phyloP scores from a whole-genome alignment of 2,329 filamentous ascomycete species.

The Penicillium hordei region DNA sequence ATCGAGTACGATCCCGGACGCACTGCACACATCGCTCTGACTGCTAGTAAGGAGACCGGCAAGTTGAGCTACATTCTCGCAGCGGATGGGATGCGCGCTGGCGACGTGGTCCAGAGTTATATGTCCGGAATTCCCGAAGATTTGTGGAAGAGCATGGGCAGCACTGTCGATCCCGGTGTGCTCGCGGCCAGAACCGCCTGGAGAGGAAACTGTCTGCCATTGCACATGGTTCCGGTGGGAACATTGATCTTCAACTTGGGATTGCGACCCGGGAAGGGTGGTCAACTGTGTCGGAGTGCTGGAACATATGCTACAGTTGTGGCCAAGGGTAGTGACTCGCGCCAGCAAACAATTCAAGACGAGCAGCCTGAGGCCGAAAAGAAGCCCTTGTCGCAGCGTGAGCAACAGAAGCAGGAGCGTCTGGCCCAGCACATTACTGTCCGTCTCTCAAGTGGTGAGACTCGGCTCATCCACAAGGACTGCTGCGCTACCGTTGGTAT shows the following conservation, averaged over 20 bases:
- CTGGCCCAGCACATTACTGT: constrained; percentile 78
- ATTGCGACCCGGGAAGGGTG: constrained; percentile 66
- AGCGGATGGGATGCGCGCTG: constrained; percentile 88
- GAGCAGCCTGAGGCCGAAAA: constrained; percentile 44
- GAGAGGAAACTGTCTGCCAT: constrained; percentile 88
- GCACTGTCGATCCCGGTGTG: constrained; percentile 89
- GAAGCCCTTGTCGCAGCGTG: constrained; percentile 38
- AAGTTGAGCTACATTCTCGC: constrained; percentile 89
- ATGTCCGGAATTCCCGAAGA: constrained; percentile 83
- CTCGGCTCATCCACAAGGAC: constrained; percentile 83
- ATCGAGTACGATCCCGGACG: constrained; percentile 96
- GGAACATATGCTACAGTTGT: constrained; percentile 88
- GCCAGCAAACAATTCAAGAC: constrained; percentile 55
- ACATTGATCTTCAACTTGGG: constrained; percentile 90
- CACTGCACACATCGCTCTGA: constrained; percentile 85
- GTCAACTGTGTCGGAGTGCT: constrained; percentile 91
- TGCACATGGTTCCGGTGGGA: constrained; percentile 96
- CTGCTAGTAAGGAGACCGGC: constrained; percentile 71
- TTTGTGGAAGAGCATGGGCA: constrained; percentile 87
- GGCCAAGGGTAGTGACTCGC: constrained; percentile 72
- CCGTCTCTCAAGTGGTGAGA: constrained; percentile 86
- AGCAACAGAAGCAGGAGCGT: constrained; percentile 51
- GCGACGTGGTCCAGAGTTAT: constrained; percentile 91
- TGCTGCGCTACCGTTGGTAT: constrained; percentile 94
- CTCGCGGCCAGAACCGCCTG: constrained; percentile 91